These are phyloP conservation scores for Abrus precatorius DNA, from an alignment of 306 rosid species.

Conservation along the genomic window DNA sequence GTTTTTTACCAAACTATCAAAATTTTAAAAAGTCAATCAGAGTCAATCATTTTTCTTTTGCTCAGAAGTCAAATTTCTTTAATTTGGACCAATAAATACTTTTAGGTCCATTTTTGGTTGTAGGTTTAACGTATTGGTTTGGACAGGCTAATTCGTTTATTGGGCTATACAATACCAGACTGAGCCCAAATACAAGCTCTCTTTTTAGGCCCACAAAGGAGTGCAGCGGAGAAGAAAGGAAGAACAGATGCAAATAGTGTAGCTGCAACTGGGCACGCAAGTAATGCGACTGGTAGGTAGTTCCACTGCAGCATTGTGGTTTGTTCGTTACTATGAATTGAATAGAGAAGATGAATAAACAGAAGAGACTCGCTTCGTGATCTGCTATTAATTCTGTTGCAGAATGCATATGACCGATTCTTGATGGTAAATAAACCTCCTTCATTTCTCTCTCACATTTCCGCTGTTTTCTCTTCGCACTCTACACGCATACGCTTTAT, in stretches of 20 bases:
- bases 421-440: slow-evolving; percentile 40
- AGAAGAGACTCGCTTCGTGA: slow-evolving; percentile 26
- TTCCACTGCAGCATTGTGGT: neutral
- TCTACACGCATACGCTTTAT: neutral
- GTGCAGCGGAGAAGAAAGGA: neutral
- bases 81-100: too few relatives aligned
- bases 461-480: slow-evolving; percentile 8
- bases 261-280: slow-evolving; percentile 29
- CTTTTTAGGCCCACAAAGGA: neutral
- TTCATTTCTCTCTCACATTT: neutral
- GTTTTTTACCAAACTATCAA: too few relatives aligned
- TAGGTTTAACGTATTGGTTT: too few relatives aligned
- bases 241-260: neutral
- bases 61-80: too few relatives aligned
- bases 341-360: neutral
- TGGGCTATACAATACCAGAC: too few relatives aligned
- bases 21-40: too few relatives aligned
- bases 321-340: neutral
- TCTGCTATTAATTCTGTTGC: slow-evolving; percentile 44
- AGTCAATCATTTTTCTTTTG: too few relatives aligned
- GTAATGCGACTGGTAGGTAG: slow-evolving; percentile 49
- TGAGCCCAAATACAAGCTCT: neutral
- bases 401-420: slow-evolving; percentile 21
- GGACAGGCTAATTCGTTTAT: too few relatives aligned
- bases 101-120: too few relatives aligned